phyloP scores from a whole-genome alignment of 148 eudicot genomes.

The Oxyria digyna region DNA sequence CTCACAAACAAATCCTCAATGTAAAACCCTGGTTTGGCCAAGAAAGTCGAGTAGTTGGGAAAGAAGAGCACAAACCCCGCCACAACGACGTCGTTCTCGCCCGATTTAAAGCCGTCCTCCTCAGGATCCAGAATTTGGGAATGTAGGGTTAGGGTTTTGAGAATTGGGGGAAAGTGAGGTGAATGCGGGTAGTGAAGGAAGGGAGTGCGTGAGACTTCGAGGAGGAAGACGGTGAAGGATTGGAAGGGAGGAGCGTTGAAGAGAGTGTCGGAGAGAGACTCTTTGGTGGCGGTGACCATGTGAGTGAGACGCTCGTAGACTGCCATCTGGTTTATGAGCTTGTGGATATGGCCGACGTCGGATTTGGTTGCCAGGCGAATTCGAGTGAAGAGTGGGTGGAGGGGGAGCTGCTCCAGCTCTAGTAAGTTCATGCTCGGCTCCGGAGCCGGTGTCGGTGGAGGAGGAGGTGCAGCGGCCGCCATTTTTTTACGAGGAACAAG shows the following conservation, averaged over 20 bases:
- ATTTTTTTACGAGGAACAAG: too few relatives aligned
- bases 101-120: constrained; percentile 10
- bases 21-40: constrained; percentile 77
- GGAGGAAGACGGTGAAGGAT: constrained; percentile 73
- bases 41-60: constrained; percentile 61
- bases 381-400: constrained; percentile 37
- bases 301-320: constrained; percentile 61
- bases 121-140: constrained; percentile 37
- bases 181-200: constrained; percentile 15
- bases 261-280: constrained; percentile 53
- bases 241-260: constrained; percentile 54
- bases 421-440: constrained; percentile 17
- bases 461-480: constrained; percentile 64
- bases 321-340: constrained; percentile 76
- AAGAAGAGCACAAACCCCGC: constrained; percentile 67
- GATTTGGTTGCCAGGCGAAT: constrained; percentile 47
- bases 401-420: constrained; percentile 7
- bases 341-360: constrained; percentile 63
- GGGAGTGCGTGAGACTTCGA: constrained; percentile 47
- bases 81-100: constrained; percentile 17
- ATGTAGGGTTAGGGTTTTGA: constrained; percentile 23
- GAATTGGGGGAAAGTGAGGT: constrained; percentile 32
- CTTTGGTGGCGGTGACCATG: constrained; percentile 49
- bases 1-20: constrained; percentile 72
- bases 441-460: constrained; percentile 44